These are phyloP conservation scores for Trichosporon faecale DNA, from an alignment of 1,284 basidiomycete genomes.

Conservation along the genomic window DNA sequence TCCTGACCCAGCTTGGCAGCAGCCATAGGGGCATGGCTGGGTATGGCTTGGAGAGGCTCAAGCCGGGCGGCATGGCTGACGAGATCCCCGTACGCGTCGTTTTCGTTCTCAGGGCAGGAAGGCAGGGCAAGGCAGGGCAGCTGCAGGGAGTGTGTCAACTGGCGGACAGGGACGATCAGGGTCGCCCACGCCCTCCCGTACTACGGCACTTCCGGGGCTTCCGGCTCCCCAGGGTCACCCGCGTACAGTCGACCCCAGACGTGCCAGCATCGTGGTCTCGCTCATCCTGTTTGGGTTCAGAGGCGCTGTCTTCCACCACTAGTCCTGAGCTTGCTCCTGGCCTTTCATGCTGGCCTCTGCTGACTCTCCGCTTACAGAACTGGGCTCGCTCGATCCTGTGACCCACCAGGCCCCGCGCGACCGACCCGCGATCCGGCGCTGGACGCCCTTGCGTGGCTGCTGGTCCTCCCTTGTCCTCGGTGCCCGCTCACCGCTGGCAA, in stretches of 20 bases:
- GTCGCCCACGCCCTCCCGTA: not conserved
- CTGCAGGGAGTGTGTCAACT: not conserved
- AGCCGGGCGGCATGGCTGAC: not conserved
- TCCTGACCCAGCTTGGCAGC: not conserved
- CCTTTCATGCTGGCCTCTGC: not conserved
- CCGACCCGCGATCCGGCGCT: not conserved
- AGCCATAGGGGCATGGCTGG: not conserved
- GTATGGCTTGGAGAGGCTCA: not conserved
- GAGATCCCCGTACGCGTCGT: conserved; percentile 1
- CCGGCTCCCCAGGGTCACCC: not conserved
- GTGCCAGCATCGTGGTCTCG: not conserved
- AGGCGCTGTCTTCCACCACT: not conserved
- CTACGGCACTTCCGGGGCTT: conserved; percentile 4
- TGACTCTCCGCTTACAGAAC: not conserved
- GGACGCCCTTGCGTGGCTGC: not conserved
- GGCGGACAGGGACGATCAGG: not conserved
- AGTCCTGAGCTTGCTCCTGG: conserved; percentile 1
- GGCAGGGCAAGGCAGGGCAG: not conserved
- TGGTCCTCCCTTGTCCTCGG: not conserved
- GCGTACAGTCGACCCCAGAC: no score
- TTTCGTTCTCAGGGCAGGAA: not conserved
- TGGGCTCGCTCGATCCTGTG: not conserved
- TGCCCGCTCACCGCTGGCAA: not conserved
- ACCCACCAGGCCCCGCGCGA: conserved; percentile 2
- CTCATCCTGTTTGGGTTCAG: conserved; percentile 1